These are phyloP conservation scores for Plenodomus tracheiphilus DNA, from an alignment of 2,329 filamentous ascomycete genomes.

Conservation along the genomic window DNA sequence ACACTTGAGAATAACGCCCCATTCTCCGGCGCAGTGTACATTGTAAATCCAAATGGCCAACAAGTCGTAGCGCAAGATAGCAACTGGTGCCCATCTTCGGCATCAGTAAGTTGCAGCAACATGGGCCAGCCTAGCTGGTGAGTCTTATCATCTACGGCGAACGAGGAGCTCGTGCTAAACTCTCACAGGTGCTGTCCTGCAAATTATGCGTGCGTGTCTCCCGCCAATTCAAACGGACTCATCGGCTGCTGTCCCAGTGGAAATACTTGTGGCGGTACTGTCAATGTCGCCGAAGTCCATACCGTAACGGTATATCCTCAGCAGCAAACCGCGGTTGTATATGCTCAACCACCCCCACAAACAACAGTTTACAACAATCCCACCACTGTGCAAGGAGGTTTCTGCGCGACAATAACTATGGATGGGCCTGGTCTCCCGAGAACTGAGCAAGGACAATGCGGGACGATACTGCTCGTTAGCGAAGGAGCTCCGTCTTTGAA, in stretches of 20 bases:
- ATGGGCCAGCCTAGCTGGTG: slow-evolving; percentile 50
- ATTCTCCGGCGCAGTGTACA: slow-evolving; percentile 46
- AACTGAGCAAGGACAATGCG: slow-evolving; percentile 39
- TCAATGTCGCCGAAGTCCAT: slow-evolving; percentile 37
- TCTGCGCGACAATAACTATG: slow-evolving; percentile 44
- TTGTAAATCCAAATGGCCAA: slow-evolving; percentile 39
- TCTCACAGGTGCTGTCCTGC: slow-evolving; percentile 42
- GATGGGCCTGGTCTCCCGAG: slow-evolving; percentile 40
- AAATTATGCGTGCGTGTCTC: slow-evolving; percentile 38
- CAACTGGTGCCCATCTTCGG: slow-evolving; percentile 39
- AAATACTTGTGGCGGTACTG: slow-evolving; percentile 35
- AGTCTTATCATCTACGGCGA: slow-evolving; percentile 7
- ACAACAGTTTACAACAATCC: slow-evolving; percentile 32
- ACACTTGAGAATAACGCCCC: slow-evolving; percentile 42
- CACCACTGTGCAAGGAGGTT: slow-evolving; percentile 31
- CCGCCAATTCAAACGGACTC: slow-evolving; percentile 36
- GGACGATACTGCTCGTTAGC: slow-evolving; percentile 43
- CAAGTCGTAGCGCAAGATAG: slow-evolving; percentile 38
- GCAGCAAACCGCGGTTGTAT: slow-evolving; percentile 33
- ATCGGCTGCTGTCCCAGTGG: slow-evolving; percentile 46
- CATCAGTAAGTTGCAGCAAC: slow-evolving; percentile 47
- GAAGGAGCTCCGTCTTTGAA: slow-evolving; percentile 21
- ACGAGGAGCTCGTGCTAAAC: neutral
- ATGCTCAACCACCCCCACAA: slow-evolving; percentile 24
- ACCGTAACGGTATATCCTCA: slow-evolving; percentile 42